phyloP scores from a whole-genome alignment of 176 grass and related monocot genomes.

The Oryza glaberrima region DNA sequence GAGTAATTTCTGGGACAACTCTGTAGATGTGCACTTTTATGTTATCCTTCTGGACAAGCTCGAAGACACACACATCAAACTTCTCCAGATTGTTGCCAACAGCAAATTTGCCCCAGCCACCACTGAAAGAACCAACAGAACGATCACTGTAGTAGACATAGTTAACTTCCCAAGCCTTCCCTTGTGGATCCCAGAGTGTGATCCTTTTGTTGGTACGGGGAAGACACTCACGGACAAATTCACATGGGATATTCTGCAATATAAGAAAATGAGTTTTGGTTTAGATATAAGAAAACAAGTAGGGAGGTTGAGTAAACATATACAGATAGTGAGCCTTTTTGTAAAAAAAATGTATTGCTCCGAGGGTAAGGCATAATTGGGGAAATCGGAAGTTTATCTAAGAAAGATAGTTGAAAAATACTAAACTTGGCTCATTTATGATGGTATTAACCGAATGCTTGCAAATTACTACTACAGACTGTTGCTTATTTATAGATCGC shows the following conservation, averaged over 20 bases:
- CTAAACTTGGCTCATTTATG: background rate
- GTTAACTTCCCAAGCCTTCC: conserved; percentile 66
- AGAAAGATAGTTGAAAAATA: background rate
- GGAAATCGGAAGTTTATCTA: background rate
- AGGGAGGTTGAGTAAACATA: background rate
- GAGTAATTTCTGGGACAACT: conserved; percentile 66
- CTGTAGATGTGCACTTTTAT: conserved; percentile 88
- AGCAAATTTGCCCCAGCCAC: conserved; percentile 76
- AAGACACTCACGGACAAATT: conserved; percentile 59
- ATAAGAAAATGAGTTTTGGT: background rate
- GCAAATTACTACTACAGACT: background rate
- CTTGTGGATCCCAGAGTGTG: conserved; percentile 78
- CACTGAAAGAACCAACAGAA: conserved; percentile 56
- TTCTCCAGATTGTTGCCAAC: conserved; percentile 80
- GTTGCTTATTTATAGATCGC: background rate
- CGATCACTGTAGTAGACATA: conserved; percentile 55
- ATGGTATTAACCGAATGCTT: background rate
- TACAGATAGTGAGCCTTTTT: background rate
- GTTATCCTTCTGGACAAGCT: conserved; percentile 69
- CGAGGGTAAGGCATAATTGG: background rate
- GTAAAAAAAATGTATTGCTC: background rate
- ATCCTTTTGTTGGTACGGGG: conserved; percentile 54
- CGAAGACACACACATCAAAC: conserved; percentile 78
- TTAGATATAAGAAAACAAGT: too few species aligned
- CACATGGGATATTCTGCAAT: conserved; percentile 62